These are phyloP conservation scores for Clarireedia homoeocarpa DNA, from an alignment of 2,329 filamentous ascomycete species.

Conservation along the genomic window DNA sequence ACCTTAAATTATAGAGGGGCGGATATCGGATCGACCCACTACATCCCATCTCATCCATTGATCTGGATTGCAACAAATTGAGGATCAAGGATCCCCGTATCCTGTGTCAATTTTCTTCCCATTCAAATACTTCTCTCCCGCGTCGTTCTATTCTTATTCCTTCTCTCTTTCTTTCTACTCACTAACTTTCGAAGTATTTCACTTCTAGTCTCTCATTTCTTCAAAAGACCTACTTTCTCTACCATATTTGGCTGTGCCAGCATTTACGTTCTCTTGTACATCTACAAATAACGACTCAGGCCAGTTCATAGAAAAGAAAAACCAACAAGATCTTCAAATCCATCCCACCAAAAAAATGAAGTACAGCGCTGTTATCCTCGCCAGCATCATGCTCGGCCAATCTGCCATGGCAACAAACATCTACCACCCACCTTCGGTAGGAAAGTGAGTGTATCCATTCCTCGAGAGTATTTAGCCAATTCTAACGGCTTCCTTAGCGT, in stretches of 20 bases:
- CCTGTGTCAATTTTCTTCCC: background rate
- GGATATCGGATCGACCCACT: background rate
- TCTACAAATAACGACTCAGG: conserved; percentile 1
- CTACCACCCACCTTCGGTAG: background rate
- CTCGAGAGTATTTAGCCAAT: background rate
- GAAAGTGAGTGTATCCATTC: conserved; percentile 1
- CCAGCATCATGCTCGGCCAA: conserved; percentile 8
- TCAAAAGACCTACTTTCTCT: background rate
- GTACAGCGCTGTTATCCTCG: conserved; percentile 6
- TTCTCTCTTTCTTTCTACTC: background rate
- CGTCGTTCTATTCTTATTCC: background rate
- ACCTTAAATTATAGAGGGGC: conserved; percentile 8
- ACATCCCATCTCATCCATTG: background rate
- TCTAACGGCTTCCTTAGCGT: background rate
- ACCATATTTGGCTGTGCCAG: conserved; percentile 8
- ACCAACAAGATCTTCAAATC: background rate
- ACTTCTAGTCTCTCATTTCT: conserved; percentile 8
- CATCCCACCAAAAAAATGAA: conserved; percentile 3
- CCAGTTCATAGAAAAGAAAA: background rate
- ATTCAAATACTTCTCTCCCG: conserved; percentile 2
- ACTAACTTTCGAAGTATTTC: conserved; percentile 6
- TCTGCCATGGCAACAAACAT: conserved; percentile 6
- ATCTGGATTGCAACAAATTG: background rate
- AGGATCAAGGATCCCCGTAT: too few species aligned
- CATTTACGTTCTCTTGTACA: background rate